phyloP scores from a whole-genome alignment of 257 asterid species.

The Echium plantagineum region DNA sequence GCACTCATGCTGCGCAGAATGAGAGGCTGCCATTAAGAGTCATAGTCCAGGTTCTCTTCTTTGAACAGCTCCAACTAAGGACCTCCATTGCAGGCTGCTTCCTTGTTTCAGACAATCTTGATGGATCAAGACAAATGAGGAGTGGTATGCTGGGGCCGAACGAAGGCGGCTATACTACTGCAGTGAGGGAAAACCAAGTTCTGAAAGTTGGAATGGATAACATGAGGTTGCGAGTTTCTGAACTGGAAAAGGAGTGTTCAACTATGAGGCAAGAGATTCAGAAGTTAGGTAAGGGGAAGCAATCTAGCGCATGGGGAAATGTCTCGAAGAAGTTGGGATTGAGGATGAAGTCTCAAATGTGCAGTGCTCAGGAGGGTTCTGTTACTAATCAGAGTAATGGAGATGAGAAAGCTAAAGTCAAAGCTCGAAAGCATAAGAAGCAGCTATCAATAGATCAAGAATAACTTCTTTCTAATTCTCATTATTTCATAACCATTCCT shows the following conservation, averaged over 20 bases:
- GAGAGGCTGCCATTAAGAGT: slow-evolving; percentile 80
- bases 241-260: slow-evolving; percentile 89
- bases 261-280: slow-evolving; percentile 77
- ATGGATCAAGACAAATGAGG: slow-evolving; percentile 79
- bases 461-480: slow-evolving; percentile 6
- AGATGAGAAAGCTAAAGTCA: slow-evolving; percentile 29
- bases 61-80: slow-evolving; percentile 86
- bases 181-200: slow-evolving; percentile 88
- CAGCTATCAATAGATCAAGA: slow-evolving; percentile 25
- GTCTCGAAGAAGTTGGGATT: slow-evolving; percentile 81
- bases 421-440: slow-evolving; percentile 44
- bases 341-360: slow-evolving; percentile 79
- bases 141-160: slow-evolving; percentile 55
- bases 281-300: slow-evolving; percentile 65
- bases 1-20: slow-evolving; percentile 97
- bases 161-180: slow-evolving; percentile 67
- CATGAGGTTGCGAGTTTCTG: slow-evolving; percentile 85
- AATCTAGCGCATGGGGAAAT: slow-evolving; percentile 51
- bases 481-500: slow-evolving; percentile 6
- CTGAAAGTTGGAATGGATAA: slow-evolving; percentile 96
- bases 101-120: slow-evolving; percentile 86
- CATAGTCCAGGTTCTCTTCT: slow-evolving; percentile 90
- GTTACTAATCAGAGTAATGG: slow-evolving; percentile 58
- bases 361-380: slow-evolving; percentile 93
- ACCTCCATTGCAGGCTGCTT: slow-evolving; percentile 95